Conservation (phyloP, 2,329 filamentous ascomycete species). For the Leptodontidium sp. region DNA sequence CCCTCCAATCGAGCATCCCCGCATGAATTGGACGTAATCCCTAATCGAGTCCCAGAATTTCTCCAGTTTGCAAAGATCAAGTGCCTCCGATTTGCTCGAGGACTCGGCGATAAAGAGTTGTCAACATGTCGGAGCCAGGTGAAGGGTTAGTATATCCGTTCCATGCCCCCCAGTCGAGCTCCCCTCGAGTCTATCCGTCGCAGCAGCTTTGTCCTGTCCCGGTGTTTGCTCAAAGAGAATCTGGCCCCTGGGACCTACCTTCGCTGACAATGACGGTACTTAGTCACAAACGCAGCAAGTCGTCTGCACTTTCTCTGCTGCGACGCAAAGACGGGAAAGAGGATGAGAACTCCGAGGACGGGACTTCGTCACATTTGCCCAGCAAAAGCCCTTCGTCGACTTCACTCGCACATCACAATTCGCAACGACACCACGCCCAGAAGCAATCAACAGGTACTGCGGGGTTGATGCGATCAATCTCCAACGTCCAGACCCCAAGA, state of each 20-base stretch:
- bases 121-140: conserved; percentile 18
- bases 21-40: conserved; percentile 14
- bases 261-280: conserved; percentile 34
- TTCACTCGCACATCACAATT: conserved; percentile 36
- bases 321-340: conserved; percentile 54
- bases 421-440: conserved; percentile 38
- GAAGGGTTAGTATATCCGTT: conserved; percentile 10
- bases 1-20: conserved; percentile 12
- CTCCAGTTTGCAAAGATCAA: conserved; percentile 2
- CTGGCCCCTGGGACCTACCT: not conserved
- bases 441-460: conserved; percentile 43
- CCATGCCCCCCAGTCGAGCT: not conserved
- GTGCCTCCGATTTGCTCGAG: not conserved
- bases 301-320: conserved; percentile 62
- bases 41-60: conserved; percentile 10
- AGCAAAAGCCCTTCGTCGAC: conserved; percentile 39
- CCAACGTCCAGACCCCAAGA: conserved; percentile 35
- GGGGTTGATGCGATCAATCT: conserved; percentile 43
- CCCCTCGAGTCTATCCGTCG: conserved; percentile 1
- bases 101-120: not conserved
- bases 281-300: conserved; percentile 59
- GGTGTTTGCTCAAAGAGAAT: not conserved
- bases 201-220: not conserved
- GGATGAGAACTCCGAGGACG: conserved; percentile 45
- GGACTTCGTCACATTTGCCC: conserved; percentile 37